Evolutionary conservation across 2,329 filamentous ascomycete species (phyloP), one percentile per base, ranked within the genome.

Genomic region (Cadophora sp.): DNA sequence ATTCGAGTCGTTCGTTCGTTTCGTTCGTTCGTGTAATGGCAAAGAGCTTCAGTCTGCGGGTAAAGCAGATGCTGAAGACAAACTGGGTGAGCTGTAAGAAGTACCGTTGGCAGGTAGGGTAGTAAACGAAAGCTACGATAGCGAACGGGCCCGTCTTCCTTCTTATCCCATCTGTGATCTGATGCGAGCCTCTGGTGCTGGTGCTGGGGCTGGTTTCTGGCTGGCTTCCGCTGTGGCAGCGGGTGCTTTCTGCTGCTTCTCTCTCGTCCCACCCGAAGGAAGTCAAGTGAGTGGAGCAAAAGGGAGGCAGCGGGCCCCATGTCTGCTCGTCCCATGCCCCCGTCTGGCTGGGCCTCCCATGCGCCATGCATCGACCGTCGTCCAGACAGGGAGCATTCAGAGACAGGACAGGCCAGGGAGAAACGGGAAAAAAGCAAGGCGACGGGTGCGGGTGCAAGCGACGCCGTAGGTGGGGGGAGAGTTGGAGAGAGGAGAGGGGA

Each of bases 241-340:
- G 62, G 67, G 27, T 60, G 46, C 26, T 27, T 19, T 27, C 43
- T 31, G 24, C 43, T 51, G 27, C 27, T 48, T 40, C 24, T 22
- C 53, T 26, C 19, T 62, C 46, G 69, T 69, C 65, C 68, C 66
- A 70, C 70, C 66, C 70, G 68, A 71, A 66, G 31, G 24, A 43
- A 61, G 62, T 59, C 62, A 68, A 60, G 58, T 60, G 58, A 60
- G 40, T 59, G 58, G 92, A 96, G 46, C 92, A 46, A 59, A 22
- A n/a, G 43, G 43, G 22, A 48, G 56, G 40, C 9, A 53, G 56
- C n/a, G n/a, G 22, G 22, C 58, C 58, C 58, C 58, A 60, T 60
- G 24, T 34, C 19, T 40, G 9, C 31, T 55, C 22, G 46, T 43
- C 58, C 48, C 64, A 66, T 62, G 67, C 53, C 67, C 37, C 43